These are phyloP conservation scores for Polysphondylium violaceum DNA, from an alignment of 78 protist genomes.

Conservation along the genomic window DNA sequence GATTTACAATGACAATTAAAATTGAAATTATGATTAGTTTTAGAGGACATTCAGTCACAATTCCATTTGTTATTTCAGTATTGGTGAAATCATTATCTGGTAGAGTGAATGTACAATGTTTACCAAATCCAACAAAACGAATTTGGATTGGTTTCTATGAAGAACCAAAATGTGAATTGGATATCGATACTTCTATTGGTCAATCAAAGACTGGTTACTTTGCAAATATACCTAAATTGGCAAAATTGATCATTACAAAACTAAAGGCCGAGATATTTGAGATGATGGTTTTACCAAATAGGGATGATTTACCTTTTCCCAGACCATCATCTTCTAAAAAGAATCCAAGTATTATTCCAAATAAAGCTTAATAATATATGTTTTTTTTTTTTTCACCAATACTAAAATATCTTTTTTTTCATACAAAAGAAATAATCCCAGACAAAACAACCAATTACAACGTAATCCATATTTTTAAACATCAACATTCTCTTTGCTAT, in stretches of 20 bases:
- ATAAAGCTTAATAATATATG: not conserved
- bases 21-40: conserved; percentile 61
- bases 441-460: no score
- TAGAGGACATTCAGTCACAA: conserved; percentile 53
- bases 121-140: conserved; percentile 76
- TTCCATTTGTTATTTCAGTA: conserved; percentile 72
- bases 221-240: conserved; percentile 74
- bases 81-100: conserved; percentile 42
- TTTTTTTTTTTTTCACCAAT: no score
- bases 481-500: no score
- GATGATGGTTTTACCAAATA: conserved; percentile 72
- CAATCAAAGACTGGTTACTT: conserved; percentile 70
- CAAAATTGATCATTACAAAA: conserved; percentile 70
- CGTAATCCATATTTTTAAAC: no score
- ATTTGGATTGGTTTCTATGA: conserved; percentile 78
- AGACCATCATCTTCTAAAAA: conserved; percentile 1
- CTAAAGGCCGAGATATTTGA: conserved; percentile 74
- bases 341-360: conserved; percentile 4
- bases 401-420: no score
- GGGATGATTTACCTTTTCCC: conserved; percentile 77
- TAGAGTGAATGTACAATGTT: conserved; percentile 65
- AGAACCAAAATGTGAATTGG: conserved; percentile 74
- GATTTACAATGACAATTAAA: conserved; percentile 70
- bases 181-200: conserved; percentile 73
- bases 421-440: no score